A percentile compares a stretch with the other conserved stretches of the same genome.
Conservation (phyloP, 225 moss, liverwort and hornwort species). For the Climacium dendroides region DNA sequence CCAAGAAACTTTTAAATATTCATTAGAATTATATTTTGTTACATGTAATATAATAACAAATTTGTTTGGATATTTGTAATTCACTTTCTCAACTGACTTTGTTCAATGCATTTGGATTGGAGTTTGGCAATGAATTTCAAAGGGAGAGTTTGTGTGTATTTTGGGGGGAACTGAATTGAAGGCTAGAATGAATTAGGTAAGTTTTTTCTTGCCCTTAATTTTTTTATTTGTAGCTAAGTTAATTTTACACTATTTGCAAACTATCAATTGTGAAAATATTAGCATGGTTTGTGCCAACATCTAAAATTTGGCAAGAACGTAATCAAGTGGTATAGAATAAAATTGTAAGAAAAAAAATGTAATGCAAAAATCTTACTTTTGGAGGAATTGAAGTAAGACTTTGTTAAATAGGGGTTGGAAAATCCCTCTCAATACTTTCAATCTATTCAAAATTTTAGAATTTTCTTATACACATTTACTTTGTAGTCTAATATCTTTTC, state of each 20-base stretch:
- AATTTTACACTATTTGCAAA: not conserved
- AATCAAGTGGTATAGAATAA: not conserved
- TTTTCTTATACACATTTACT: not conserved
- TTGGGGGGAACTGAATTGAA: not conserved
- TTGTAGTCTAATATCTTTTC: not conserved
- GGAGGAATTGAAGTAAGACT: not conserved
- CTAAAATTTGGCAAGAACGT: not conserved
- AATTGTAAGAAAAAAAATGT: not conserved
- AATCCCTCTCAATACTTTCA: not conserved
- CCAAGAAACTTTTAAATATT: not conserved
- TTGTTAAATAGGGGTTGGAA: fast-evolving
- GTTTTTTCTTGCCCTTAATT: not conserved
- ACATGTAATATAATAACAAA: not conserved
- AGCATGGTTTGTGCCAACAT: no score
- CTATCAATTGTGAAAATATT: not conserved
- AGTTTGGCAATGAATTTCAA: not conserved
- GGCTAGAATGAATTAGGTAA: no score
- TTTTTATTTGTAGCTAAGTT: fast-evolving
- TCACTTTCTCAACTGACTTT: not conserved
- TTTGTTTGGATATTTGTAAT: not conserved
- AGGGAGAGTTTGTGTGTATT: fast-evolving
- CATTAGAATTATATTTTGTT: not conserved
- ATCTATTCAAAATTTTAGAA: not conserved
- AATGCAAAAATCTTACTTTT: not conserved
- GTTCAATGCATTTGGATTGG: not conserved